Base-by-base conservation (phyloP, 78 protist genomes). In the Polysphondylium violaceum region DNA sequence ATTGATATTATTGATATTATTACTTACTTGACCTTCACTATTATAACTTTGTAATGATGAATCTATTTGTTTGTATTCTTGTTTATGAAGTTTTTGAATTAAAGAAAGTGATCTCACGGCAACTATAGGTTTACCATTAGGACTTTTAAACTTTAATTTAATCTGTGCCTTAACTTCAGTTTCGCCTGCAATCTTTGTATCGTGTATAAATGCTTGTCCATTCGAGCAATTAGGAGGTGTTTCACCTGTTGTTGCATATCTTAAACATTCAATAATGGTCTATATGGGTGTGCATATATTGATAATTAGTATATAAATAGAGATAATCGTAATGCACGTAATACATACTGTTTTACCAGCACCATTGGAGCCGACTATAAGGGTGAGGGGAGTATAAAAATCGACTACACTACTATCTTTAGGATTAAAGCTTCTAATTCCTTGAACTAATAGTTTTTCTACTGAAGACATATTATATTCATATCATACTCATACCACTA, bases 291-390 rank as follows among this genome's bases (percentile, higher is more conserved):
- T 19, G 19, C 21, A 56, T 19, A 4, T 17, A 56, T 56, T 17
- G 19, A 56, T 56, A 21, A 47, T 12, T 11, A 11, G 53, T 7
- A 12, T 47, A 47, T 47, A 47, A 47, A 47, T 47, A 38, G 14
- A 75, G 79, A 12, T 65, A 47, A 19, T 29, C 31, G 8, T 16
- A 35, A 59, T 69, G 17, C 12, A 40, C 41, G 9, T 36, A 17
- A 0, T 35, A 92, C 95, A 50, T 44, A 96, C 98, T 51, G 99
- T 99, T 88, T 99, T 99, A 9, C 99, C 99, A 3, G 97, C 75
- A 17, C 99, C 99, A 64, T 99, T 99, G 11, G 12, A 51, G 0
- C 99, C 99, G 2, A 98, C 97, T 17, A 99, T 98, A 63, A 98
- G 40, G 6, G 99, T 98, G 38, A 98, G 81, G 5, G 99, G 99